Base-by-base conservation (phyloP, 306 rosid species). In the Casuarina equisetifolia region DNA sequence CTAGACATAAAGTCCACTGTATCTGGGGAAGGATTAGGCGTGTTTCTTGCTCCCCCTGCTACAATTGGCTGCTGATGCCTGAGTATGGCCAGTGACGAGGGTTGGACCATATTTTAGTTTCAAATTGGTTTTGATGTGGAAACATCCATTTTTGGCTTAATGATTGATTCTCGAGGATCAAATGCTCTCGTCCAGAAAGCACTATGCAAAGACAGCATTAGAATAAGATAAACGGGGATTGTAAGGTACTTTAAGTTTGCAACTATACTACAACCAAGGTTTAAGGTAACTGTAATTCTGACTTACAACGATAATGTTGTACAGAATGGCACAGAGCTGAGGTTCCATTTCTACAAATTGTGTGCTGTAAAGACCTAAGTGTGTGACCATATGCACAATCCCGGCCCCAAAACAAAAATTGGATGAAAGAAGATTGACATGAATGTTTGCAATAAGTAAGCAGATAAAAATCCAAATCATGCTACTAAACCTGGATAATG, bases 401-500 rank as follows among this genome's bases (percentile, higher is more conserved):
- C 15, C n/a, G 17, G 7, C 42, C 8, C 44, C 44, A 35, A 35
- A 62, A 62, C 13, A 11, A 35, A 17, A 39, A 9, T 2, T 66
- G 50, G n/a, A 72, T 19, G 45, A 32, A 40, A n/a, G n/a, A 64
- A 16, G 53, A n/a, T 5, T 8, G 19, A 49, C 53, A 39, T 19
- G 2, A 3, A 50, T 4, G 0, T 35, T 17, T 17, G 52, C 43
- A 81, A 54, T 35, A 62, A 15, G 5, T 44, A 70, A 20, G 40
- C 63, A 74, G 54, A 46, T 66, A 63, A 12, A 35, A 64, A 52
- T 46, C n/a, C 40, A 69, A 54, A 49, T 8, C 68, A 25, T 76
- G 80, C 64, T 81, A 54, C 72, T 50, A 54, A 80, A 92, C 96
- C 97, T 89, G 96, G 92, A 84, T 94, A 91, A 57, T 75, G 91